phyloP scores from a whole-genome alignment of 805 yeast species.

The Ogataea sp. region DNA sequence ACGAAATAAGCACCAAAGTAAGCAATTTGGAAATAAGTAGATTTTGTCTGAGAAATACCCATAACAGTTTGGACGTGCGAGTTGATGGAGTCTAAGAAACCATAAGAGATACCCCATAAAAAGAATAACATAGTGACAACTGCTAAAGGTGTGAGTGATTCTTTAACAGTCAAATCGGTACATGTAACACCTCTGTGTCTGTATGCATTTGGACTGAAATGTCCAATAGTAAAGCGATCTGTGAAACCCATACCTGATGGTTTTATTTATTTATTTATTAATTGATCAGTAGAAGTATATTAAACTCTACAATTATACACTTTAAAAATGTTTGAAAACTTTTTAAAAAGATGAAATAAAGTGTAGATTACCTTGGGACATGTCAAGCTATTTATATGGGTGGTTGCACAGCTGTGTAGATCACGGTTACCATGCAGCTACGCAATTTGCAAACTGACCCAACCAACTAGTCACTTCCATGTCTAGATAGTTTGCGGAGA shows the following conservation, averaged over 20 bases:
- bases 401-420: too few species aligned
- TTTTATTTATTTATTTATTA: too few species aligned
- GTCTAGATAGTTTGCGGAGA: too few species aligned
- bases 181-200: slow-evolving; percentile 7
- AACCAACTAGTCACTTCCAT: too few species aligned
- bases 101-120: slow-evolving; percentile 9
- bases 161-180: slow-evolving; percentile 5
- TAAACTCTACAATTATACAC: too few species aligned
- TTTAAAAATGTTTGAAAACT: too few species aligned
- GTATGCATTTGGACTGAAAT: slow-evolving; percentile 7
- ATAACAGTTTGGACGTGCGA: slow-evolving; percentile 8
- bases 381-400: too few species aligned
- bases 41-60: slow-evolving; percentile 4
- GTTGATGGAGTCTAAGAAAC: slow-evolving; percentile 7
- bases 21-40: slow-evolving; percentile 7
- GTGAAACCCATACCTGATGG: neutral
- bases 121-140: slow-evolving; percentile 6
- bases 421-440: too few species aligned
- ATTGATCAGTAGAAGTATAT: too few species aligned
- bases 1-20: slow-evolving; percentile 9
- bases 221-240: slow-evolving; percentile 2
- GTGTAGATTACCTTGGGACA: too few species aligned
- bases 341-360: too few species aligned
- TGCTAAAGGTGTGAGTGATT: slow-evolving; percentile 6
- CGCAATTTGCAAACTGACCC: too few species aligned